Percentiles rank a stretch among this genome's conserved stretches.
Evolutionary conservation across 2,329 filamentous ascomycete species (phyloP).

Genomic region (Clonostachys byssicola): DNA sequence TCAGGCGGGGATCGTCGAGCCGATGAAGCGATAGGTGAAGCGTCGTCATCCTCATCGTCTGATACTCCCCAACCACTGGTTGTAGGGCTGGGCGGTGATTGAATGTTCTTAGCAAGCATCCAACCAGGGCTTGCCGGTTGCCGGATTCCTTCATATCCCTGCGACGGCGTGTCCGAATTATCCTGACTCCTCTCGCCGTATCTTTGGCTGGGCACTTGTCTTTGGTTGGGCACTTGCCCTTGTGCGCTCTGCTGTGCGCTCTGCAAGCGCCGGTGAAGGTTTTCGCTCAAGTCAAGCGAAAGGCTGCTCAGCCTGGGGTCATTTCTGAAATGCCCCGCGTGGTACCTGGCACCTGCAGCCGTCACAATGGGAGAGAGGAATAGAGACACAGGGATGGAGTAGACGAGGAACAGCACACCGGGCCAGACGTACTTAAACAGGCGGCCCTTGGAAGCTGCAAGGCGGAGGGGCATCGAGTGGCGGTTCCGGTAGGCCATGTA

Average conservation of each 20-base stretch:
- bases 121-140: too few relatives aligned
- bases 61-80: background rate
- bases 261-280: too few relatives aligned
- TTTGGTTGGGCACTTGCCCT: too few relatives aligned
- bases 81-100: too few relatives aligned
- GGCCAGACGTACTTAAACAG: background rate
- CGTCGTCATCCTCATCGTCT: slow-evolving; percentile 27
- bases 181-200: too few relatives aligned
- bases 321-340: background rate
- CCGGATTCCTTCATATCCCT: too few relatives aligned
- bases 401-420: background rate
- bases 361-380: slow-evolving; percentile 1
- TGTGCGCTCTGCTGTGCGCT: too few relatives aligned
- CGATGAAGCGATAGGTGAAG: slow-evolving; percentile 34
- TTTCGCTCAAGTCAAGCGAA: background rate
- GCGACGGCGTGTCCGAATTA: too few relatives aligned
- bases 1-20: slow-evolving; percentile 11
- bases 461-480: background rate
- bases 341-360: background rate
- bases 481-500: background rate
- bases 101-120: too few relatives aligned
- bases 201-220: too few relatives aligned
- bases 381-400: background rate
- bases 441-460: background rate
- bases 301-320: background rate